Conservation (phyloP, 2,329 filamentous ascomycete genomes). For the Xylariales sp. region DNA sequence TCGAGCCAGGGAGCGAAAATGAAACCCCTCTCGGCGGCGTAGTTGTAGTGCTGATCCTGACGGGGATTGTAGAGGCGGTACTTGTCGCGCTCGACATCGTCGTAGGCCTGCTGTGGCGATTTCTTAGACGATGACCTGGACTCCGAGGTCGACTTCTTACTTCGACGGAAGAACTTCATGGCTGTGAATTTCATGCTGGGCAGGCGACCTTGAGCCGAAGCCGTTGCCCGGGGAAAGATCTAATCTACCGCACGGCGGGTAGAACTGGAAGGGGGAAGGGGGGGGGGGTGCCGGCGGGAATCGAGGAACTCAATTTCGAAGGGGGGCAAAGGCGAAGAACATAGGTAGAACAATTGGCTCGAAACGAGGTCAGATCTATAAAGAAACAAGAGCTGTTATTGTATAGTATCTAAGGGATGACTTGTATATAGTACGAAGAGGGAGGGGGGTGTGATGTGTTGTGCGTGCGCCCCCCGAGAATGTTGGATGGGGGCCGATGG, state of each 20-base stretch:
- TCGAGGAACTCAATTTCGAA: not conserved
- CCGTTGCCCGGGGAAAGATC: constrained; percentile 22
- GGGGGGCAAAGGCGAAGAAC: no score
- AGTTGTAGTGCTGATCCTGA: constrained; percentile 43
- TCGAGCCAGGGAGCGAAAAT: constrained; percentile 51
- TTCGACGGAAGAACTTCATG: constrained; percentile 51
- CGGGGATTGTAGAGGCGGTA: constrained; percentile 46
- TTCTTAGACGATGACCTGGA: constrained; percentile 39
- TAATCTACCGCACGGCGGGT: not conserved
- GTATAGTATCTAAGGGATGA: no score
- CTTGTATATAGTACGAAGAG: no score
- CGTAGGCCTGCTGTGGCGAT: constrained; percentile 37
- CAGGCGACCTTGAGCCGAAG: not conserved
- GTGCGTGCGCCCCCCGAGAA: no score
- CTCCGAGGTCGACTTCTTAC: constrained; percentile 47
- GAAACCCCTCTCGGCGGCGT: constrained; percentile 40
- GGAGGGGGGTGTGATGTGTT: no score
- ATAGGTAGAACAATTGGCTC: not conserved
- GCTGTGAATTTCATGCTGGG: constrained; percentile 47
- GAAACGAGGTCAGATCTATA: no score
- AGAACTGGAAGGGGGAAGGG: not conserved
- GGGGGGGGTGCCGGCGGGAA: no score
- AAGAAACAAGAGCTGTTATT: no score
- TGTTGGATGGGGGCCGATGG: no score
- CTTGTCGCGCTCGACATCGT: constrained; percentile 47